These are phyloP conservation scores for Cytospora schulzeri DNA, from an alignment of 2,329 filamentous ascomycete species.

Conservation along the genomic window DNA sequence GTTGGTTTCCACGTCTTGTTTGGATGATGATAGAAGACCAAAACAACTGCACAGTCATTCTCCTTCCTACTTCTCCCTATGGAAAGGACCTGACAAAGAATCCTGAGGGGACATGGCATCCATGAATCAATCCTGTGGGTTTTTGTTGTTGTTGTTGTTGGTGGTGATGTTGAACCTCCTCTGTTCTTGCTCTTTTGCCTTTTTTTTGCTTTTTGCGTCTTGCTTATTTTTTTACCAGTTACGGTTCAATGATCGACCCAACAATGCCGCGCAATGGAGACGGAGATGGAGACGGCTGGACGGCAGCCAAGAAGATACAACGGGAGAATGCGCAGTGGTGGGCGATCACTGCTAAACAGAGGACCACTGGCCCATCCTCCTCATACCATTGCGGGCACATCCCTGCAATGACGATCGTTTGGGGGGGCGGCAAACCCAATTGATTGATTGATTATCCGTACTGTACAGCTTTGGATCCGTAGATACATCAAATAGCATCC, in stretches of 20 bases:
- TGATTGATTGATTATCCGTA: background rate
- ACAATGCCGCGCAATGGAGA: background rate
- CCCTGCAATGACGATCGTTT: background rate
- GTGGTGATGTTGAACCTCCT: background rate
- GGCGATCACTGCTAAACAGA: background rate
- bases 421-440: background rate
- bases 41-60: background rate
- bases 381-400: background rate
- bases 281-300: background rate
- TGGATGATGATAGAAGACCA: background rate
- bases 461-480: background rate
- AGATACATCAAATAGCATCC: no score
- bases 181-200: background rate
- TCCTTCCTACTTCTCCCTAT: background rate
- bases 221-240: background rate
- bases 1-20: no score
- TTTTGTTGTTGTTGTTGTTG: no score
- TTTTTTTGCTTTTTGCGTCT: background rate
- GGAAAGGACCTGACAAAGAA: background rate
- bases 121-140: background rate
- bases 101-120: background rate
- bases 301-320: background rate
- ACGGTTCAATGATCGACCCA: background rate
- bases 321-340: background rate
- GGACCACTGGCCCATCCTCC: background rate